Evolutionary conservation across 345 rosid genomes (phyloP).

Genomic region (Citrus australasica): DNA sequence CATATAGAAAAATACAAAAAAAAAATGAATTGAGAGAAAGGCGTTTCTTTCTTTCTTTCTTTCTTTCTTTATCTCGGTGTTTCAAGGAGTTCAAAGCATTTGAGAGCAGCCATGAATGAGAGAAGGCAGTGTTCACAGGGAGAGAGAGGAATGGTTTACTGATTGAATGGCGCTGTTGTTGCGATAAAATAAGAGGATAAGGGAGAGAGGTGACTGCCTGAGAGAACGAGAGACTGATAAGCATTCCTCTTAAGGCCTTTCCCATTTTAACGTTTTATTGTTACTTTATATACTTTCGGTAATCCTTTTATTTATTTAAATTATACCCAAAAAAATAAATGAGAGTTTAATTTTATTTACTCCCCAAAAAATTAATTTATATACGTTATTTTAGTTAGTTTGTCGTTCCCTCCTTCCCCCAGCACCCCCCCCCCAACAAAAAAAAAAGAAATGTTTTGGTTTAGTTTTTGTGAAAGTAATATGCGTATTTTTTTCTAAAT

Average conservation of each 20-base stretch:
- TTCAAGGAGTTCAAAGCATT: neutral
- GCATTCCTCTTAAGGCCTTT: neutral
- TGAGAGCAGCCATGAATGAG: neutral
- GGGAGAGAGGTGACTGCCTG: neutral
- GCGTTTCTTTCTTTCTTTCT: neutral
- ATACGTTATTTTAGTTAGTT: too few relatives aligned
- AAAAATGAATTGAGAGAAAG: neutral
- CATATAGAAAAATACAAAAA: neutral
- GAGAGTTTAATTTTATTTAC: too few relatives aligned
- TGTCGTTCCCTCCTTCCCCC: too few relatives aligned
- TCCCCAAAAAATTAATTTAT: too few relatives aligned
- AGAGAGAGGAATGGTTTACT: neutral
- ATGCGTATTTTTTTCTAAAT: too few relatives aligned
- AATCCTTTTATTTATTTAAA: too few relatives aligned
- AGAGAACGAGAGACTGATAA: neutral
- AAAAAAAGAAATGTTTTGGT: too few relatives aligned
- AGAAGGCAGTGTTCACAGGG: too few relatives aligned
- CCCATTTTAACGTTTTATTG: neutral
- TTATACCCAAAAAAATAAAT: too few relatives aligned
- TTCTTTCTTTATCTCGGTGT: neutral
- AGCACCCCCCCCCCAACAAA: too few relatives aligned
- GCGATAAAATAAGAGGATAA: constrained; percentile 13
- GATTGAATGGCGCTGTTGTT: neutral
- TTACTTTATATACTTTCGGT: too few relatives aligned
- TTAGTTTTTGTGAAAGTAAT: too few relatives aligned